Conservation (phyloP, 345 rosid genomes). For the Salix arbutifolia region DNA sequence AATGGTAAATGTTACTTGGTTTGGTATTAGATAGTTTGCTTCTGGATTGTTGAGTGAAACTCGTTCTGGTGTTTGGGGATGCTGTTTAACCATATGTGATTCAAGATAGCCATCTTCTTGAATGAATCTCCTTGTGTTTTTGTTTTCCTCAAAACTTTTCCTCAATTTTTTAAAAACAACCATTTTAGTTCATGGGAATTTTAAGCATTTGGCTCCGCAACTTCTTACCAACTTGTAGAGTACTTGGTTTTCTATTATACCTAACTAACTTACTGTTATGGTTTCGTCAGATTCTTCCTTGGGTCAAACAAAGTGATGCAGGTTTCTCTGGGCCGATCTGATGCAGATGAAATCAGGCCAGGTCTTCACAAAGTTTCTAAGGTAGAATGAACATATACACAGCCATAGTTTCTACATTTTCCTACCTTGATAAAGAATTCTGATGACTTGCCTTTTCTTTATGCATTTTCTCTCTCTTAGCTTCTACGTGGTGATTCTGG, state of each 20-base stretch:
- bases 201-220: background rate
- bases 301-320: conserved; percentile 99
- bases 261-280: background rate
- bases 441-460: background rate
- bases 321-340: conserved; percentile 87
- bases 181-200: background rate
- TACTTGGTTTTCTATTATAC: background rate
- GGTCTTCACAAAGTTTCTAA: conserved; percentile 73
- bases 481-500: conserved; percentile 77
- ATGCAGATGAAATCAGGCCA: conserved; percentile 73
- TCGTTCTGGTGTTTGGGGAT: background rate
- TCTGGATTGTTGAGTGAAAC: background rate
- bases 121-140: background rate
- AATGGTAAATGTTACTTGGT: no score
- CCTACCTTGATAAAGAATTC: background rate
- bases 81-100: background rate
- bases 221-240: background rate
- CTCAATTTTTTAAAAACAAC: background rate
- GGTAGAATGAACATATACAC: conserved; percentile 34
- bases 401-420: background rate
- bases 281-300: conserved; percentile 63
- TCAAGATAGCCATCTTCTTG: no score
- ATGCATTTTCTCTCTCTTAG: conserved; percentile 30
- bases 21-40: no score
- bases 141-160: background rate